These are phyloP conservation scores for Aureobasidium sp. DNA, from an alignment of 2,329 filamentous ascomycete genomes.

Conservation along the genomic window DNA sequence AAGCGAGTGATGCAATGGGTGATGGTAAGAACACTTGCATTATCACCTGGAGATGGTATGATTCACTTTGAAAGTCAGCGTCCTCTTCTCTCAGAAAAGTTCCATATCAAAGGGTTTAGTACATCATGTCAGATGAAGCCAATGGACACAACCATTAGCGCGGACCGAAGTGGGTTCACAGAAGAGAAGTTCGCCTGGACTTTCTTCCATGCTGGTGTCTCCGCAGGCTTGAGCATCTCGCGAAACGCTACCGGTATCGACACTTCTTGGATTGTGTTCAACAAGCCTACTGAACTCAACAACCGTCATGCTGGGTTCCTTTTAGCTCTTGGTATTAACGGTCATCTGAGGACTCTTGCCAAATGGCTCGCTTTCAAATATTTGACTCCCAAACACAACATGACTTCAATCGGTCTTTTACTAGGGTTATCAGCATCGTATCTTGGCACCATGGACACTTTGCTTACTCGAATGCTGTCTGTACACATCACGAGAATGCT, in stretches of 20 bases:
- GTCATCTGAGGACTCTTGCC: constrained; percentile 85
- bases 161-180: constrained; percentile 77
- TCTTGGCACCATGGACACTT: constrained; percentile 91
- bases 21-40: constrained; percentile 78
- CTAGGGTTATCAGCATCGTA: constrained; percentile 89
- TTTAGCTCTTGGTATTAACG: constrained; percentile 83
- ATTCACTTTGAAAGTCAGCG: constrained; percentile 81
- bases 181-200: constrained; percentile 98
- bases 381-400: constrained; percentile 96
- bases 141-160: constrained; percentile 84
- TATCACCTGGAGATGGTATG: constrained; percentile 80
- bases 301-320: constrained; percentile 96
- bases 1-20: constrained; percentile 83
- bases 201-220: constrained; percentile 94
- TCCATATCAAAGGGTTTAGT: constrained; percentile 83
- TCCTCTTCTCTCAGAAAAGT: constrained; percentile 86
- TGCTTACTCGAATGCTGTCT: constrained; percentile 86
- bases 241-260: constrained; percentile 87
- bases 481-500: constrained; percentile 95
- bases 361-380: constrained; percentile 99
- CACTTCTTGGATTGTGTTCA: constrained; percentile 97
- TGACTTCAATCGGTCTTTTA: constrained; percentile 96
- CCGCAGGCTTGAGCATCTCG: constrained; percentile 87
- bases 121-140: constrained; percentile 88
- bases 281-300: constrained; percentile 86